Conservation (phyloP, 768 basidiomycete species). For the Cytidiella melzeri region DNA sequence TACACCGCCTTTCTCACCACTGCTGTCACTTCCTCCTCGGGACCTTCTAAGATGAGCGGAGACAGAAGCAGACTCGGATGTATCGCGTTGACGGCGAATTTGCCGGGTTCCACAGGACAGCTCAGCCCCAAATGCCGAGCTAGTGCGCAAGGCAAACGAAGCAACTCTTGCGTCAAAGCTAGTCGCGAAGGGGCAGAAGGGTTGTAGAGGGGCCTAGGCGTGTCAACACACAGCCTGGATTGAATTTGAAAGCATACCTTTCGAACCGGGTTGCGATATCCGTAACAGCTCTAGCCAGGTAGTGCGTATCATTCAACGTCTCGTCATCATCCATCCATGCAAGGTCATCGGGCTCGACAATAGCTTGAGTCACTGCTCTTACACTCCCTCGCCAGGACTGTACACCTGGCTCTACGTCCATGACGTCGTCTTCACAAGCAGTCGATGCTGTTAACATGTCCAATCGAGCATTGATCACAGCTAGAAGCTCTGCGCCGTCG, state of each 20-base stretch:
- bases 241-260: constrained; percentile 9
- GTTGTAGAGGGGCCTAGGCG: constrained; percentile 32
- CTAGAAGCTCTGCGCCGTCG: too few species aligned
- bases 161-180: constrained; percentile 22
- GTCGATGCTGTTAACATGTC: too few species aligned
- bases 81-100: constrained; percentile 15
- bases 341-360: constrained; percentile 40
- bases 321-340: constrained; percentile 55
- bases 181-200: constrained; percentile 27
- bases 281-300: constrained; percentile 38
- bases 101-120: constrained; percentile 7
- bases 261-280: constrained; percentile 38
- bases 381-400: constrained; percentile 11
- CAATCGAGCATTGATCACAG: too few species aligned
- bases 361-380: constrained; percentile 20
- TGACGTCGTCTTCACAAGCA: too few species aligned
- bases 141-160: constrained; percentile 18
- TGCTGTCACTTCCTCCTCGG: constrained; percentile 38
- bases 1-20: constrained; percentile 32
- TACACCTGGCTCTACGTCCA: not conserved
- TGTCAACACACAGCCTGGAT: not conserved
- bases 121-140: constrained; percentile 9
- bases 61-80: constrained; percentile 32
- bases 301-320: constrained; percentile 33
- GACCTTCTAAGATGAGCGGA: constrained; percentile 40